Conservation (phyloP, 345 rosid genomes). For the Microcos paniculata region DNA sequence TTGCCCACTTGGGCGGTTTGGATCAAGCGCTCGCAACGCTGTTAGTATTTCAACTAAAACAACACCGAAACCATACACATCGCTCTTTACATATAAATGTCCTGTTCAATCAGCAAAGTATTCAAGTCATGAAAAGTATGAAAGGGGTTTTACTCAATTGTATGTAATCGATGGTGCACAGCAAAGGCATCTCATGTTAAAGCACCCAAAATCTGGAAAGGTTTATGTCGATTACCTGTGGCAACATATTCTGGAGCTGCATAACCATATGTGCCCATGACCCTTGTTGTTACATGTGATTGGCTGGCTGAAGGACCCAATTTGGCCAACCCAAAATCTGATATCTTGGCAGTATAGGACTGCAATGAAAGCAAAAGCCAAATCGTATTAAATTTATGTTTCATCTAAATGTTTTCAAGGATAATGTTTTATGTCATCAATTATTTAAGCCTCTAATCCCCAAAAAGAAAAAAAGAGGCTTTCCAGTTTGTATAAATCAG, state of each 20-base stretch:
- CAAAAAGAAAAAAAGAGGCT: not conserved
- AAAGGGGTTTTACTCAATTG: not conserved
- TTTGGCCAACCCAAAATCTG: constrained; percentile 95
- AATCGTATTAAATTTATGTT: constrained; percentile 8
- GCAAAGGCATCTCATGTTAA: not conserved
- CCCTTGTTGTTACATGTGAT: constrained; percentile 92
- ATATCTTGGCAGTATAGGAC: constrained; percentile 83
- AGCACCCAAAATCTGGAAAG: constrained; percentile 14
- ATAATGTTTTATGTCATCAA: not conserved
- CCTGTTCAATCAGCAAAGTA: constrained; percentile 46
- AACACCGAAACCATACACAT: constrained; percentile 91
- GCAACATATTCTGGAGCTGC: constrained; percentile 99
- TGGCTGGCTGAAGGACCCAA: constrained; percentile 95
- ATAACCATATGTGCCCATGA: constrained; percentile 92
- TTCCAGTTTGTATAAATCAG: not conserved
- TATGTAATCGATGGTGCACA: not conserved
- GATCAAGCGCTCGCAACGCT: constrained; percentile 77
- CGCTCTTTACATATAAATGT: constrained; percentile 93
- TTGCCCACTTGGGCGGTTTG: constrained; percentile 68
- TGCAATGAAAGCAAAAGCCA: constrained; percentile 30
- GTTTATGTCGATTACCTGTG: constrained; percentile 51
- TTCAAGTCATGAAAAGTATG: constrained; percentile 12
- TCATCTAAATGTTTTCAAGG: constrained; percentile 1
- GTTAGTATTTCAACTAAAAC: constrained; percentile 87
- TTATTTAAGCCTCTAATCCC: not conserved